Conservation (phyloP, 2,329 filamentous ascomycete genomes). For the Ceratocystis albifundus region DNA sequence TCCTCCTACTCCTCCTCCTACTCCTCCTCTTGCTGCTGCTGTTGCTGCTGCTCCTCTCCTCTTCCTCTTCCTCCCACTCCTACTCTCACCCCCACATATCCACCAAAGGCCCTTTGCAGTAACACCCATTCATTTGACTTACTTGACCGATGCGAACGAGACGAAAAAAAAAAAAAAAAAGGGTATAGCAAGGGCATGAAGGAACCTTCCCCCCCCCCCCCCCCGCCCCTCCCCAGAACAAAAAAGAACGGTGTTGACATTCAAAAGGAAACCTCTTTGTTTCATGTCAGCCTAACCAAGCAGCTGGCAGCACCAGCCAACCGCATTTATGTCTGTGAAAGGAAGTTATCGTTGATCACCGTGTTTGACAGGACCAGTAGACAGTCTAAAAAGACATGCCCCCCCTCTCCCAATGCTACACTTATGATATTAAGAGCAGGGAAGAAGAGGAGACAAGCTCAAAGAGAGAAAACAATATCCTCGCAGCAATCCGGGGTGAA, state of each 20-base stretch:
- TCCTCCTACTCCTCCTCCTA: not conserved
- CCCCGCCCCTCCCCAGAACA: no score
- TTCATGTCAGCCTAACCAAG: not conserved
- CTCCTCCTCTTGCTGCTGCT: not conserved
- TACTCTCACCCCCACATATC: not conserved
- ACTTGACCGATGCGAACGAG: not conserved
- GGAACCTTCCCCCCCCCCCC: no score
- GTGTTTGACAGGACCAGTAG: slow-evolving; percentile 1
- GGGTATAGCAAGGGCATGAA: no score
- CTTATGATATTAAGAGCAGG: slow-evolving; percentile 8
- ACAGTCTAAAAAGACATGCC: not conserved
- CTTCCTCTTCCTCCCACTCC: not conserved
- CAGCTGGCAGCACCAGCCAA: not conserved
- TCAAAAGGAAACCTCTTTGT: not conserved
- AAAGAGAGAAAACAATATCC: slow-evolving; percentile 11
- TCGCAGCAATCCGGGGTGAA: not conserved
- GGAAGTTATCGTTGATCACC: slow-evolving; percentile 2
- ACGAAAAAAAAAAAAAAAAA: no score
- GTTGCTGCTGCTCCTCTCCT: not conserved
- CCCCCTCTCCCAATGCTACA: slow-evolving; percentile 1
- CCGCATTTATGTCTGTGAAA: not conserved
- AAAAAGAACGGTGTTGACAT: not conserved
- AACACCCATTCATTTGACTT: not conserved
- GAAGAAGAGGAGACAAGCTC: not conserved
- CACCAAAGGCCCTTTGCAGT: not conserved